These are phyloP conservation scores for Phytophthora multivora DNA, from an alignment of 352 stramenopile genomes.

Conservation along the genomic window DNA sequence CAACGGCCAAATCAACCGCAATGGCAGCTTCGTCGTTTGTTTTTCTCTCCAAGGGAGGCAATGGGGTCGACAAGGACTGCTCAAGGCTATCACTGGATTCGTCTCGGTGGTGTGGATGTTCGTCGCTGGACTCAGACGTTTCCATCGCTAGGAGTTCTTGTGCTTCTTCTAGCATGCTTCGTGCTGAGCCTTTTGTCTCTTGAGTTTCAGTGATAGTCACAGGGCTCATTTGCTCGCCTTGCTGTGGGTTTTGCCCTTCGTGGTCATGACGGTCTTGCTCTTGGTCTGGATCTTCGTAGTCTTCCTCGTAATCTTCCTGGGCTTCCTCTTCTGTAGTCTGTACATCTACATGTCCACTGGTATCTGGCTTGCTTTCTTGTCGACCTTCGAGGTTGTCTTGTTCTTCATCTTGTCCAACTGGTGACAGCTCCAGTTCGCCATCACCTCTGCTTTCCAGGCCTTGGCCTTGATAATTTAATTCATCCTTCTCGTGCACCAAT, in stretches of 20 bases:
- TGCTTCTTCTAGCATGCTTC: constrained; percentile 17
- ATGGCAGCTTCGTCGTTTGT: constrained; percentile 11
- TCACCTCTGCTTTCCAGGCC: not conserved
- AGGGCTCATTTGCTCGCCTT: not conserved
- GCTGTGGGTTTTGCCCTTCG: not conserved
- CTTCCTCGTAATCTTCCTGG: constrained; percentile 16
- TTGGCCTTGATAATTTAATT: not conserved
- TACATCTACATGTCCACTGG: not conserved
- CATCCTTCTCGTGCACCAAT: constrained; percentile 1
- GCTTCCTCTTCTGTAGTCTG: constrained; percentile 9
- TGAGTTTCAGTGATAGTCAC: too few species aligned
- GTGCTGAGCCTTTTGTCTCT: not conserved
- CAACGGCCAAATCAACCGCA: constrained; percentile 14
- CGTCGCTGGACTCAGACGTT: constrained; percentile 6
- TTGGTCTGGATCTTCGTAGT: constrained; percentile 15
- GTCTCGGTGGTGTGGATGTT: constrained; percentile 1
- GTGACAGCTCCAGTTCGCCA: not conserved
- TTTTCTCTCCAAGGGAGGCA: constrained; percentile 11
- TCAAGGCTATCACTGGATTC: constrained; percentile 4
- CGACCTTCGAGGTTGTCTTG: not conserved
- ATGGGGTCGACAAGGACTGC: not conserved
- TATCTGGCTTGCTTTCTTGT: not conserved
- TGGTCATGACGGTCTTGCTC: not conserved
- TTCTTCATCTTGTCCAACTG: not conserved
- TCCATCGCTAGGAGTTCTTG: constrained; percentile 21